Conservation (phyloP, 2,329 filamentous ascomycete genomes). For the Ceratocystiopsis brevicomis region DNA sequence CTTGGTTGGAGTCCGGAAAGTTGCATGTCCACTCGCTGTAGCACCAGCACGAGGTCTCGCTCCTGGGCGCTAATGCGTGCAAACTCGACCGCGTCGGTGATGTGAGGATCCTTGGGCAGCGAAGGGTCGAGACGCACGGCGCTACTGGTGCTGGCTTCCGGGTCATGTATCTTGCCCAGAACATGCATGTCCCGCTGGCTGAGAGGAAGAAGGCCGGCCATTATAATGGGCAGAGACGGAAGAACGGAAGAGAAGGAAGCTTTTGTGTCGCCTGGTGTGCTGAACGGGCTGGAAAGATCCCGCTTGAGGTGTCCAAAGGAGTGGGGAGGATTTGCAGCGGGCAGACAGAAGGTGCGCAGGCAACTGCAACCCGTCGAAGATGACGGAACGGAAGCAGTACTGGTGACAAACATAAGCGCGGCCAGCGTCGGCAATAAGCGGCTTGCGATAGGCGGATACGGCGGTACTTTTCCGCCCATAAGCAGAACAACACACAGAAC, state of each 20-base stretch:
- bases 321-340: not conserved
- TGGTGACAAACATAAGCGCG: conserved; percentile 8
- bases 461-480: no score
- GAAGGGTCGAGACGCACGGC: conserved; percentile 34
- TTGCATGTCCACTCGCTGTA: conserved; percentile 36
- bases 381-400: no score
- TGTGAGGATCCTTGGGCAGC: conserved; percentile 37
- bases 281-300: no score
- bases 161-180: conserved; percentile 48
- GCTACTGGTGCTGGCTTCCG: conserved; percentile 38
- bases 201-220: conserved; percentile 19
- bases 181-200: conserved; percentile 41
- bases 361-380: not conserved
- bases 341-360: not conserved
- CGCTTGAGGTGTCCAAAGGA: no score
- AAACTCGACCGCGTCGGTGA: conserved; percentile 32
- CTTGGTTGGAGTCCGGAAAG: conserved; percentile 23
- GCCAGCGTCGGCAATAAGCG: conserved; percentile 14
- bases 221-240: not conserved
- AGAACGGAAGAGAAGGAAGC: not conserved
- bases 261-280: not conserved
- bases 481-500: no score
- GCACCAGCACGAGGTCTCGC: conserved; percentile 30
- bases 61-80: conserved; percentile 30
- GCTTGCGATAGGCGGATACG: no score